Conservation (phyloP, 768 basidiomycete genomes). For the Leccinum arenicola region DNA sequence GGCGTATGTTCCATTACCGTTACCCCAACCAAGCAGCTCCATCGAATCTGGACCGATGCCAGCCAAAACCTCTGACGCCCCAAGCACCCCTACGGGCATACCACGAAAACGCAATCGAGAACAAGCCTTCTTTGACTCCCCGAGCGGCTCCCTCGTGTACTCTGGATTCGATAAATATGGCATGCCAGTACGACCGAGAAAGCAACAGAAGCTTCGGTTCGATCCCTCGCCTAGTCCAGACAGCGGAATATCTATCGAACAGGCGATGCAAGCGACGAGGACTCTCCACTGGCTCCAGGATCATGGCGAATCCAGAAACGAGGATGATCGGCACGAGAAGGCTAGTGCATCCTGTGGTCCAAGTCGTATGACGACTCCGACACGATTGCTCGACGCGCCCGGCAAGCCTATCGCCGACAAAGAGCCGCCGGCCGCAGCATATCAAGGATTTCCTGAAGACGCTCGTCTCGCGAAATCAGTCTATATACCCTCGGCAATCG, state of each 20-base stretch:
- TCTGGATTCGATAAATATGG: slow-evolving; percentile 31
- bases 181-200: slow-evolving; percentile 29
- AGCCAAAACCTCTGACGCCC: slow-evolving; percentile 16
- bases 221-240: slow-evolving; percentile 23
- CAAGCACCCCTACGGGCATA: slow-evolving; percentile 24
- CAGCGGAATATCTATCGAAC: not conserved
- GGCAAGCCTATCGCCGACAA: slow-evolving; percentile 1
- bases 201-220: slow-evolving; percentile 27
- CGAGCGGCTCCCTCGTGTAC: slow-evolving; percentile 25
- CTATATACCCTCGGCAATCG: not conserved
- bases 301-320: not conserved
- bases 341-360: not conserved
- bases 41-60: not conserved
- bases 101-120: slow-evolving; percentile 29
- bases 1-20: slow-evolving; percentile 1
- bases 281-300: slow-evolving; percentile 3
- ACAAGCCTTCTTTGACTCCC: slow-evolving; percentile 28
- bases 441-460: not conserved
- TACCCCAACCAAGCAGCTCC: not conserved
- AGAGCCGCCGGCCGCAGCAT: not conserved
- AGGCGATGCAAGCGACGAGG: not conserved
- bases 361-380: not conserved
- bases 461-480: not conserved
- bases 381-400: slow-evolving; percentile 9
- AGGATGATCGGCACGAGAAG: not conserved